These are phyloP conservation scores for Fusarium albosuccineum DNA, from an alignment of 2,329 filamentous ascomycete genomes.

Conservation along the genomic window DNA sequence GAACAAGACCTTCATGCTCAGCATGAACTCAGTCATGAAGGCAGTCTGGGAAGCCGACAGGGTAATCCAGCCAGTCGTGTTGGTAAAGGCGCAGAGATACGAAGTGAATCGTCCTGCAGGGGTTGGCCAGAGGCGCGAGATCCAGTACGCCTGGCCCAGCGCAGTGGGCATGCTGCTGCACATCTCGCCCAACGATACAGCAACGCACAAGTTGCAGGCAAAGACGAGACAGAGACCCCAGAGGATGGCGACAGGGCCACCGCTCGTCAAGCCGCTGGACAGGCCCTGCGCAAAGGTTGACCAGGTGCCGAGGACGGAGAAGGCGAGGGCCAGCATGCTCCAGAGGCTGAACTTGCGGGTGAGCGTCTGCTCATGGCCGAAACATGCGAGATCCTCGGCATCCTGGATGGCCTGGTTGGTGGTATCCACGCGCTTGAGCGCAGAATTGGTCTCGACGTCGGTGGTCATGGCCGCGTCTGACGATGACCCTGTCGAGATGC, in stretches of 20 bases:
- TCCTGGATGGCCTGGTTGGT: constrained; percentile 51
- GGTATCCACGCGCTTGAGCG: constrained; percentile 40
- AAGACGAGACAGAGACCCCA: constrained; percentile 69
- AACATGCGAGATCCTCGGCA: constrained; percentile 55
- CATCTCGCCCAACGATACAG: constrained; percentile 67
- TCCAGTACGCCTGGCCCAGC: constrained; percentile 71
- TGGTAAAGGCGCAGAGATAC: constrained; percentile 72
- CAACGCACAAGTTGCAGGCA: constrained; percentile 65
- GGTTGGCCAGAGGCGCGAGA: constrained; percentile 53
- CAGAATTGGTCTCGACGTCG: constrained; percentile 42
- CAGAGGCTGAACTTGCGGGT: constrained; percentile 63
- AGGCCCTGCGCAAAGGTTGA: constrained; percentile 66
- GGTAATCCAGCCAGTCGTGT: constrained; percentile 71
- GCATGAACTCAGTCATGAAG: constrained; percentile 69
- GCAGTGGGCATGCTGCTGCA: constrained; percentile 71
- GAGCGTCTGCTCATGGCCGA: constrained; percentile 57
- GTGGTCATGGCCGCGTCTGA: constrained; percentile 44
- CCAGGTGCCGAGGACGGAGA: constrained; percentile 70
- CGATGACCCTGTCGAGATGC: constrained; percentile 36
- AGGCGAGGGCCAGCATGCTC: constrained; percentile 70
- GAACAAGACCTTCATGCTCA: constrained; percentile 69
- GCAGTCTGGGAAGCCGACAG: constrained; percentile 67
- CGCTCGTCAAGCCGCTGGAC: constrained; percentile 64
- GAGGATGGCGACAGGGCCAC: constrained; percentile 66
- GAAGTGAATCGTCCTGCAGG: constrained; percentile 62